Conservation (phyloP, 768 basidiomycete genomes). For the Ramaria rubella region DNA sequence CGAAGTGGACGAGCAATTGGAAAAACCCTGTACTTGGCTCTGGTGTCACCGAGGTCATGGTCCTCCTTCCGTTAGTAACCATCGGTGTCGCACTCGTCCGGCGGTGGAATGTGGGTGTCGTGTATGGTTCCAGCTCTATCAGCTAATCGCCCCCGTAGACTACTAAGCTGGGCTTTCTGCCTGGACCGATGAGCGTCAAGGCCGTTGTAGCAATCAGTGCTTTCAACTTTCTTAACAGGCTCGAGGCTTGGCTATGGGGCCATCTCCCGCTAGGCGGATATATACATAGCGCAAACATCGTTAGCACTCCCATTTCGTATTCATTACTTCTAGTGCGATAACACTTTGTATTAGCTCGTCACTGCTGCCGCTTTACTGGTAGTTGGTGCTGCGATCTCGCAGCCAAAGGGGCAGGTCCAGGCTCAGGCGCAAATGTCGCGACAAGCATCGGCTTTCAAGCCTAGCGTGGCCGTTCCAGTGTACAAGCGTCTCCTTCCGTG, state of each 20-base stretch:
- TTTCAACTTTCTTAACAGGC: neutral
- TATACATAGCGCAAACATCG: constrained; percentile 6
- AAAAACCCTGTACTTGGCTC: constrained; percentile 51
- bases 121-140: neutral
- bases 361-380: neutral
- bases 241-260: neutral
- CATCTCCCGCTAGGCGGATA: constrained; percentile 5
- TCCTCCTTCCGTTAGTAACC: neutral
- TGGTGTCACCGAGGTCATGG: constrained; percentile 43
- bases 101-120: neutral
- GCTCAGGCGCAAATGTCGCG: neutral
- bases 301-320: neutral
- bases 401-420: neutral
- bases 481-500: constrained; percentile 3
- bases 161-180: neutral
- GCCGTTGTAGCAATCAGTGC: neutral
- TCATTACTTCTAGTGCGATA: neutral
- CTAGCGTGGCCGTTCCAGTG: neutral
- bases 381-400: neutral
- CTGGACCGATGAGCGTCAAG: neutral
- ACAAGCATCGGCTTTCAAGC: neutral
- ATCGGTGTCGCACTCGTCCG: neutral
- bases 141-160: constrained; percentile 1
- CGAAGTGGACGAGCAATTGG: constrained; percentile 50
- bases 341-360: neutral